These are phyloP conservation scores for Pythium plurisporium DNA, from an alignment of 352 stramenopile genomes.

Conservation along the genomic window DNA sequence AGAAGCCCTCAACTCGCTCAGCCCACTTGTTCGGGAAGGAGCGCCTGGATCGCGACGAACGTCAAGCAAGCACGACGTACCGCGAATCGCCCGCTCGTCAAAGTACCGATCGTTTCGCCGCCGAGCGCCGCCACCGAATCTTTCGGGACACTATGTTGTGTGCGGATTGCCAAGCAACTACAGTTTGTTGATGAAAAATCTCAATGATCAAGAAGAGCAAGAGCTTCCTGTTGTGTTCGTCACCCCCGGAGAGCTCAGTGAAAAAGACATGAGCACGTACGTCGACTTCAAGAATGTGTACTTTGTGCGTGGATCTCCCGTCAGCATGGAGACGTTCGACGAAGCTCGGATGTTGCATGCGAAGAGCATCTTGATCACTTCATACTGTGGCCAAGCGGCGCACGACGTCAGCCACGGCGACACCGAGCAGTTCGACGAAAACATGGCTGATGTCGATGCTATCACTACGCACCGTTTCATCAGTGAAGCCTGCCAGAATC, in stretches of 20 bases:
- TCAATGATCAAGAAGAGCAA: slow-evolving; percentile 45
- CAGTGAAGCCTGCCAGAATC: slow-evolving; percentile 59
- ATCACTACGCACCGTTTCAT: slow-evolving; percentile 78
- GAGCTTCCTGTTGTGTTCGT: slow-evolving; percentile 47
- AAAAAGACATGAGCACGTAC: slow-evolving; percentile 44
- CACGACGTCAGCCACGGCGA: slow-evolving; percentile 22
- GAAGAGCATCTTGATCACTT: slow-evolving; percentile 68
- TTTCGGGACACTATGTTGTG: slow-evolving; percentile 53
- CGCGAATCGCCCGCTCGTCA: slow-evolving; percentile 25
- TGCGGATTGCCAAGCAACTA: slow-evolving; percentile 68
- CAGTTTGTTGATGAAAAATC: slow-evolving; percentile 41
- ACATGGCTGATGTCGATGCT: slow-evolving; percentile 71
- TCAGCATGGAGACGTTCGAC: slow-evolving; percentile 57
- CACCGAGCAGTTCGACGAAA: slow-evolving; percentile 48
- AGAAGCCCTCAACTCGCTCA: neutral
- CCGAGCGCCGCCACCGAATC: slow-evolving; percentile 24
- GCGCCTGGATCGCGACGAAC: neutral
- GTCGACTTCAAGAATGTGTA: slow-evolving; percentile 47
- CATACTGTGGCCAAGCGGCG: slow-evolving; percentile 39
- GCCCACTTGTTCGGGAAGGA: neutral
- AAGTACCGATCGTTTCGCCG: slow-evolving; percentile 33
- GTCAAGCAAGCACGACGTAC: slow-evolving; percentile 6
- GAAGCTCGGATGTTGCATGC: slow-evolving; percentile 49
- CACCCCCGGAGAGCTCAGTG: slow-evolving; percentile 39
- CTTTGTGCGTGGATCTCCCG: slow-evolving; percentile 63